Percentiles rank a stretch among this genome's conserved stretches.
Conservation (phyloP, 805 yeast species). For the Schwanniomyces pseudopolymorphus region DNA sequence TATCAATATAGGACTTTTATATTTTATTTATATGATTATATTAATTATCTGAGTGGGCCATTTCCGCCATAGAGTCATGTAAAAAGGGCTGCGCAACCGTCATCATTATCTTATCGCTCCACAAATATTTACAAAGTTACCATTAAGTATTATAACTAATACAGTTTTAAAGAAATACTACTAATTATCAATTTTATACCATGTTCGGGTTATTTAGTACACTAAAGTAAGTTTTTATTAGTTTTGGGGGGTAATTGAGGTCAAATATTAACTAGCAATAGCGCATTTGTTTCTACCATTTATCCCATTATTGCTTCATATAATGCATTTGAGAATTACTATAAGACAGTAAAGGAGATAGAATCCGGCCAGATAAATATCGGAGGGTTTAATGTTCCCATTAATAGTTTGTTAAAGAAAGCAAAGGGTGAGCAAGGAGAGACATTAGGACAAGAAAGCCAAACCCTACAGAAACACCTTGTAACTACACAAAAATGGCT, state of each 20-base stretch:
- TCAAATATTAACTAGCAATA: constrained; percentile 12
- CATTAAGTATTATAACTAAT: background rate
- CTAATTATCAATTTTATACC: background rate
- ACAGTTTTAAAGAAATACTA: background rate
- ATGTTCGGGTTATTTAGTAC: constrained; percentile 17
- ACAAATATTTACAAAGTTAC: constrained; percentile 4
- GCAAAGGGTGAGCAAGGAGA: constrained; percentile 18
- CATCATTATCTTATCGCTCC: constrained; percentile 10
- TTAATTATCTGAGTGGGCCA: background rate
- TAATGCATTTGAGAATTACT: constrained; percentile 50
- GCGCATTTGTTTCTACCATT: constrained; percentile 42
- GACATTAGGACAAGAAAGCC: constrained; percentile 11
- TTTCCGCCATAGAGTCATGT: background rate
- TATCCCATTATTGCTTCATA: constrained; percentile 65
- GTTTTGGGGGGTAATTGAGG: background rate
- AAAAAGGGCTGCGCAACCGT: constrained; percentile 8
- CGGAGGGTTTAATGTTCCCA: constrained; percentile 41
- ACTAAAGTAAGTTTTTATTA: constrained; percentile 4
- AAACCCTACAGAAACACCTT: constrained; percentile 21
- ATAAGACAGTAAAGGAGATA: constrained; percentile 23
- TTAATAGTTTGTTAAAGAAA: constrained; percentile 30
- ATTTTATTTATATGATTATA: background rate
- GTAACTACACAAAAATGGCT: constrained; percentile 40
- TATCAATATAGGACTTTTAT: constrained; percentile 60
- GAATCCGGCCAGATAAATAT: constrained; percentile 32